Percentiles rank a stretch among this genome's conserved stretches.
Evolutionary conservation across 106 monocot species (phyloP).

Genomic region (Dactylorhiza incarnata): DNA sequence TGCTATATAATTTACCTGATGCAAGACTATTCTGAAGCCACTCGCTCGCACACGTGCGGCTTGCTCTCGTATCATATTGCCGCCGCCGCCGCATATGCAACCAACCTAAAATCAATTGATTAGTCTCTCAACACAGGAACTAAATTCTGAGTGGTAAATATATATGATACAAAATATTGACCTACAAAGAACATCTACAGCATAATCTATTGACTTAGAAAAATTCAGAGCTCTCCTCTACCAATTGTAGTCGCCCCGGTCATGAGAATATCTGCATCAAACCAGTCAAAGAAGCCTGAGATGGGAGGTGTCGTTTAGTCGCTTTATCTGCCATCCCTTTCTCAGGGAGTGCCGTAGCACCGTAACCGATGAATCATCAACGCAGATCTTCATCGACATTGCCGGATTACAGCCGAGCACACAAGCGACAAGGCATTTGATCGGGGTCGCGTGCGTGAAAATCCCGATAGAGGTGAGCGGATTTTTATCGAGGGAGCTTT

Average conservation of each 20-base stretch:
- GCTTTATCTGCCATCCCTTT: conserved; percentile 87
- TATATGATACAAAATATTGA: background rate
- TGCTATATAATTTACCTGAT: no score
- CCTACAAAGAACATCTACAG: background rate
- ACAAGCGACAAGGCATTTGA: conserved; percentile 76
- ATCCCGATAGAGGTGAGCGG: conserved; percentile 43
- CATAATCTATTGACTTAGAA: background rate
- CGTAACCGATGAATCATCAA: conserved; percentile 92
- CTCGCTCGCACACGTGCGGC: no score
- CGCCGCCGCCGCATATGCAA: no score
- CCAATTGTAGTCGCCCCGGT: no score
- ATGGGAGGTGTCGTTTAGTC: conserved; percentile 92
- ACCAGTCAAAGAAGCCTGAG: conserved; percentile 73
- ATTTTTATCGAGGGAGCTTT: conserved; percentile 12
- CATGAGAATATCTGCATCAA: background rate
- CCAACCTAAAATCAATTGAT: no score
- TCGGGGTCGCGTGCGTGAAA: conserved; percentile 81
- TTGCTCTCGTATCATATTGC: no score
- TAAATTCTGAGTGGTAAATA: background rate
- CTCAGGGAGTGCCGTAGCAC: conserved; percentile 63
- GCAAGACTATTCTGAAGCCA: no score
- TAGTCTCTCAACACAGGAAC: no score
- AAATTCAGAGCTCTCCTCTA: background rate
- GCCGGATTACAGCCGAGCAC: conserved; percentile 54
- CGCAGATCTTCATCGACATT: conserved; percentile 52